Conservation (phyloP, 2,329 filamentous ascomycete species). For the Metarhizium brunneum region DNA sequence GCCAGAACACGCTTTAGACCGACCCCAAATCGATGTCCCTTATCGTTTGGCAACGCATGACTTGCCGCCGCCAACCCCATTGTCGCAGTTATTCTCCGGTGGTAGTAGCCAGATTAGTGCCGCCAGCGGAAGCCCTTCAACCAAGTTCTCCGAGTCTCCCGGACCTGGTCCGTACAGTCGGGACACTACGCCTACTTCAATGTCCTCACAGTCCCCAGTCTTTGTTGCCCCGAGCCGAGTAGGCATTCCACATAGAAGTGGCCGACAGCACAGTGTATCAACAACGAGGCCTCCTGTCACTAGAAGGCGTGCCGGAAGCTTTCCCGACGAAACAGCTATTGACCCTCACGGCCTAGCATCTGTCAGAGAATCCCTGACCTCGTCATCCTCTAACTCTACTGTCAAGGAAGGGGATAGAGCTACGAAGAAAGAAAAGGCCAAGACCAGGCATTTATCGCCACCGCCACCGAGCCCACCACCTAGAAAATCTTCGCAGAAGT, state of each 20-base stretch:
- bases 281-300: slow-evolving; percentile 51
- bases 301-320: slow-evolving; percentile 46
- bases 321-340: slow-evolving; percentile 37
- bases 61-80: slow-evolving; percentile 55
- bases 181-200: slow-evolving; percentile 70
- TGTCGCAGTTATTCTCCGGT: slow-evolving; percentile 44
- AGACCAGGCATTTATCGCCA: slow-evolving; percentile 31
- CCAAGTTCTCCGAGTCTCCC: slow-evolving; percentile 64
- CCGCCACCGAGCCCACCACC: slow-evolving; percentile 52
- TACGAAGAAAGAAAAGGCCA: slow-evolving; percentile 32
- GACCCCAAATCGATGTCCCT: slow-evolving; percentile 34
- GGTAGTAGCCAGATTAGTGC: slow-evolving; percentile 46
- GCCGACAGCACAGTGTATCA: slow-evolving; percentile 45
- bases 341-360: slow-evolving; percentile 52
- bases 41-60: slow-evolving; percentile 54
- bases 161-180: slow-evolving; percentile 63
- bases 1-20: slow-evolving; percentile 24
- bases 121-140: slow-evolving; percentile 64
- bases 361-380: slow-evolving; percentile 60
- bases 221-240: slow-evolving; percentile 40
- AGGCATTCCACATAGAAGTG: slow-evolving; percentile 29
- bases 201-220: slow-evolving; percentile 64
- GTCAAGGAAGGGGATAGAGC: slow-evolving; percentile 42
- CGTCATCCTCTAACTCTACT: slow-evolving; percentile 64
- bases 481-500: slow-evolving; percentile 52